Percentiles rank a stretch among this genome's conserved stretches.
Conservation (phyloP, 345 rosid species). For the Gossypium raimondii region DNA sequence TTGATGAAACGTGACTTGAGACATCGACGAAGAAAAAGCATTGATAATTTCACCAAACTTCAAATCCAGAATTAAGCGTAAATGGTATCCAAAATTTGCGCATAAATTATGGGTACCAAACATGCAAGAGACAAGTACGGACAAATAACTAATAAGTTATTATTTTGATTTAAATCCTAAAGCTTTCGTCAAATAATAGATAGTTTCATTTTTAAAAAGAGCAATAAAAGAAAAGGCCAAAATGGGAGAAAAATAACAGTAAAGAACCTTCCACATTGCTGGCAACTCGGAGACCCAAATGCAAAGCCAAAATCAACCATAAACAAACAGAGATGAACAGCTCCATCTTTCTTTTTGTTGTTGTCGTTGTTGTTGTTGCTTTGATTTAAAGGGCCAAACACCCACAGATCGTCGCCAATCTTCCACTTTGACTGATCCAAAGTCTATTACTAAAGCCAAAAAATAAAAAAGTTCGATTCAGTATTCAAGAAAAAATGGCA, state of each 20-base stretch:
- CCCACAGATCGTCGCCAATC: too few relatives aligned
- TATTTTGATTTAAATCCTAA: neutral
- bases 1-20: neutral
- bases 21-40: neutral
- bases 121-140: neutral
- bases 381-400: too few relatives aligned
- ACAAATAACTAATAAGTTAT: neutral
- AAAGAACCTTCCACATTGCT: constrained; percentile 72
- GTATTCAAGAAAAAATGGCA: neutral
- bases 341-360: constrained; percentile 13
- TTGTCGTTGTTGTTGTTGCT: neutral
- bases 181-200: neutral
- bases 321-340: constrained; percentile 31
- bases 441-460: neutral
- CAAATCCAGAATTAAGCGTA: neutral
- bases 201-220: too few relatives aligned
- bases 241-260: neutral
- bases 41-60: neutral
- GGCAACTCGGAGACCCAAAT: constrained; percentile 39
- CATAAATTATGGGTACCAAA: neutral
- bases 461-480: neutral
- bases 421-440: too few relatives aligned
- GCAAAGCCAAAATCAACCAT: constrained; percentile 19
- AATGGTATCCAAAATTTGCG: neutral
- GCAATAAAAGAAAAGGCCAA: too few relatives aligned